These are phyloP conservation scores for Physcomitrium patens DNA, from an alignment of 225 moss, liverwort and hornwort genomes.

Conservation along the genomic window DNA sequence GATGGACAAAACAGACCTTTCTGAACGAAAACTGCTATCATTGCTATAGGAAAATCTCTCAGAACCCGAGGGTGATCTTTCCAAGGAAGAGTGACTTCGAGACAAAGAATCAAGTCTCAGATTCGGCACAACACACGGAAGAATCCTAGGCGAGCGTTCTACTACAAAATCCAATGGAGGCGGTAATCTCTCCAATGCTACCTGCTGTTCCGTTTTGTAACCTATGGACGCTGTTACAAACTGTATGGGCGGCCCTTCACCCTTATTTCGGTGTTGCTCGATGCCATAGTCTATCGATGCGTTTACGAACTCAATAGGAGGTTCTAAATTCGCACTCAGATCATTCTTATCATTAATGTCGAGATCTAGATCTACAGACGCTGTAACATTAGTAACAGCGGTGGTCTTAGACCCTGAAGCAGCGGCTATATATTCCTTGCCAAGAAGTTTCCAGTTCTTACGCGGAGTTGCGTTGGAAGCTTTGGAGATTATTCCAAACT, in stretches of 20 bases:
- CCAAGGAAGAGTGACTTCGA: constrained; percentile 38
- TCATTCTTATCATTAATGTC: constrained; percentile 6
- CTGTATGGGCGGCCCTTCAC: constrained; percentile 39
- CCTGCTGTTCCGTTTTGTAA: constrained; percentile 24
- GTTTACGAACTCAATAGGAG: neutral
- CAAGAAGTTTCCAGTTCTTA: constrained; percentile 33
- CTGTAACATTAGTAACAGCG: constrained; percentile 13
- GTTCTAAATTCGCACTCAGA: constrained; percentile 6
- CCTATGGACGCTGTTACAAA: constrained; percentile 39
- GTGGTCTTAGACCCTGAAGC: constrained; percentile 27
- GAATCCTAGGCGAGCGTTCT: constrained; percentile 25
- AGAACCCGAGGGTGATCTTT: constrained; percentile 34
- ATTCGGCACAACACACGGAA: constrained; percentile 19
- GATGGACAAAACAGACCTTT: constrained; percentile 42
- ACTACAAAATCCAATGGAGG: constrained; percentile 28
- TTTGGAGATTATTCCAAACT: constrained; percentile 45
- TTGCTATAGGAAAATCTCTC: constrained; percentile 26
- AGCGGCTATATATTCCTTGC: constrained; percentile 43
- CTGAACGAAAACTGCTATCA: constrained; percentile 36
- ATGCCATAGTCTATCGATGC: neutral
- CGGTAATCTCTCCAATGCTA: constrained; percentile 12
- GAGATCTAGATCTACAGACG: constrained; percentile 29
- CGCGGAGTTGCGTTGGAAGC: constrained; percentile 18
- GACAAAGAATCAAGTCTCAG: constrained; percentile 31
- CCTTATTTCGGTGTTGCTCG: neutral